Conservation (phyloP, 495 filamentous ascomycete species). For the Tuber borchii region DNA sequence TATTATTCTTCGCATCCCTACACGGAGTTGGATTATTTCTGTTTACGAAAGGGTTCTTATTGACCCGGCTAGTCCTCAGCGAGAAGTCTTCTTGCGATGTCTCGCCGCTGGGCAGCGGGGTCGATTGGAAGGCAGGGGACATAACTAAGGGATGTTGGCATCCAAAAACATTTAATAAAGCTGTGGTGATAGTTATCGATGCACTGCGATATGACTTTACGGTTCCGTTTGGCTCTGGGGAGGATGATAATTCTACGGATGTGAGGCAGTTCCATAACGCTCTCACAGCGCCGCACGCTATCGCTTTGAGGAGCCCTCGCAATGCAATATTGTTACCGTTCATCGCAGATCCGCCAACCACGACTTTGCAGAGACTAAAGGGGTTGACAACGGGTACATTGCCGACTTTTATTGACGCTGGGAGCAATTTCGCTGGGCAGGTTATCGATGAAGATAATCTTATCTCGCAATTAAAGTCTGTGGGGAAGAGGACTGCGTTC, state of each 20-base stretch:
- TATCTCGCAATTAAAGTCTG: constrained; percentile 69
- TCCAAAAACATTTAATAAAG: constrained; percentile 82
- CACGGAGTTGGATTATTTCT: constrained; percentile 78
- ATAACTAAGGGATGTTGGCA: constrained; percentile 80
- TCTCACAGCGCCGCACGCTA: constrained; percentile 77
- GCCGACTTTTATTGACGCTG: constrained; percentile 87
- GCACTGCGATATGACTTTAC: constrained; percentile 96
- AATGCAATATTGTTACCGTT: constrained; percentile 90
- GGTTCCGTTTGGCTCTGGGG: constrained; percentile 56
- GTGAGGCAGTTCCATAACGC: constrained; percentile 76
- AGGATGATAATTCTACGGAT: constrained; percentile 48
- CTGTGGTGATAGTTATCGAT: constrained; percentile 85
- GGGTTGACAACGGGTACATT: constrained; percentile 91
- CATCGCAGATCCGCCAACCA: constrained; percentile 93
- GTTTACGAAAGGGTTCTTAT: constrained; percentile 93
- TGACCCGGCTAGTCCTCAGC: constrained; percentile 84
- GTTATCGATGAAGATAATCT: constrained; percentile 98
- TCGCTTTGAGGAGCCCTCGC: constrained; percentile 60
- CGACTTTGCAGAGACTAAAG: constrained; percentile 86
- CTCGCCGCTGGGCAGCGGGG: constrained; percentile 54
- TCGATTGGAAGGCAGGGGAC: constrained; percentile 36
- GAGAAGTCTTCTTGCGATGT: constrained; percentile 74
- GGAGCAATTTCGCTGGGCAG: constrained; percentile 90
- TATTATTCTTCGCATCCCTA: constrained; percentile 53
- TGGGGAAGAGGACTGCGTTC: constrained; percentile 81